These are phyloP conservation scores for Xerocomus cyaneibrunnescens DNA, from an alignment of 1,284 basidiomycete genomes.

Conservation along the genomic window DNA sequence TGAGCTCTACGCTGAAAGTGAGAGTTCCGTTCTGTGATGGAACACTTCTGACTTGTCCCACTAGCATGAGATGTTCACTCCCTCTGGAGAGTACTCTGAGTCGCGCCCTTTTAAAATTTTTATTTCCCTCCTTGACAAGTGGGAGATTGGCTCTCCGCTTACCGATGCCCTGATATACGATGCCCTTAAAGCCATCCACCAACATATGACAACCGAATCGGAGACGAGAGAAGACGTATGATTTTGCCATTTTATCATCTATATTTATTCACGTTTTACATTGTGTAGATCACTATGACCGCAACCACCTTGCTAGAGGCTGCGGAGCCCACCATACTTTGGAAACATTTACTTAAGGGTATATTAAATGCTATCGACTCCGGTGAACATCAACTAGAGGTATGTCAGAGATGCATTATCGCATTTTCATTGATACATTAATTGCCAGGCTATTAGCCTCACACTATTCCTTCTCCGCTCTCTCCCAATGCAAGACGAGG, in stretches of 20 bases:
- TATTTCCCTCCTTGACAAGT: slow-evolving; percentile 93
- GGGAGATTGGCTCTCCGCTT: slow-evolving; percentile 87
- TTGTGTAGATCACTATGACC: slow-evolving; percentile 70
- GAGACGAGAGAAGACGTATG: slow-evolving; percentile 66
- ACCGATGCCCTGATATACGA: slow-evolving; percentile 82
- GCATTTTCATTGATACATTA: slow-evolving; percentile 2
- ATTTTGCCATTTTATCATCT: not conserved
- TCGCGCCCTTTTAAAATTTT: slow-evolving; percentile 94
- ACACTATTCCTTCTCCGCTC: slow-evolving; percentile 68
- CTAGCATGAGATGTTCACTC: slow-evolving; percentile 73
- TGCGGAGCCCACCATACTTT: slow-evolving; percentile 85
- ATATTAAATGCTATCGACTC: slow-evolving; percentile 53
- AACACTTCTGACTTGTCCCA: slow-evolving; percentile 3
- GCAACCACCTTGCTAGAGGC: slow-evolving; percentile 91
- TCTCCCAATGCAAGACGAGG: slow-evolving; percentile 78
- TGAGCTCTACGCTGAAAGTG: slow-evolving; percentile 69
- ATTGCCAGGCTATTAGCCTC: slow-evolving; percentile 56
- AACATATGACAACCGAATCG: slow-evolving; percentile 49
- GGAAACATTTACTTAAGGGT: slow-evolving; percentile 71
- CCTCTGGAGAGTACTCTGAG: slow-evolving; percentile 69
- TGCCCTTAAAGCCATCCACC: slow-evolving; percentile 69
- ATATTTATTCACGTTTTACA: slow-evolving; percentile 10
- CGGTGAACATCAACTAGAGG: slow-evolving; percentile 47
- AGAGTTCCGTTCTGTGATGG: slow-evolving; percentile 10
- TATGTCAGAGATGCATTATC: slow-evolving; percentile 24